Percentiles rank a stretch among this genome's conserved stretches.
These are phyloP conservation scores for Pisolithus marmoratus DNA, from an alignment of 768 basidiomycete genomes.

Conservation along the genomic window DNA sequence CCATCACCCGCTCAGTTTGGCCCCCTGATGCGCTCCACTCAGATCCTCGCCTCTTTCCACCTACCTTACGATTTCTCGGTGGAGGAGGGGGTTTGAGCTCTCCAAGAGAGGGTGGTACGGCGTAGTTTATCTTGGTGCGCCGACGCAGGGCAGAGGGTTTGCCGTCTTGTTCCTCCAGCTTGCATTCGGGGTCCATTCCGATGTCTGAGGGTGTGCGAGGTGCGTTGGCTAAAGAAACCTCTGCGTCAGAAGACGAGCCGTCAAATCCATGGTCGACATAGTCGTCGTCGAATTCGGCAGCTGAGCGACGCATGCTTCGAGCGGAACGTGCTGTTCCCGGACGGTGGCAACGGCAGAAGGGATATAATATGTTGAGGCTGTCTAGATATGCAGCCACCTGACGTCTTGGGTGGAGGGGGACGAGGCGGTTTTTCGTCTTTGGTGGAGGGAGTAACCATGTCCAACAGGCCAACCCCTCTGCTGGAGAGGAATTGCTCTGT, in stretches of 20 bases:
- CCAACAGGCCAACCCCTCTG: too few species aligned
- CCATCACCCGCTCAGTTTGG: constrained; percentile 76
- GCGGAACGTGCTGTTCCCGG: constrained; percentile 15
- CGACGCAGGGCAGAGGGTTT: constrained; percentile 56
- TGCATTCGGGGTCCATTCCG: constrained; percentile 31
- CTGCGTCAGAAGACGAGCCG: constrained; percentile 44
- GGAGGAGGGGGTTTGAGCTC: constrained; percentile 42
- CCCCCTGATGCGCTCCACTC: constrained; percentile 79
- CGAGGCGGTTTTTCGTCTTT: constrained; percentile 29
- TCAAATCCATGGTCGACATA: constrained; percentile 46
- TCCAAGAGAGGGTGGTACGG: constrained; percentile 76
- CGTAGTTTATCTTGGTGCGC: constrained; percentile 65
- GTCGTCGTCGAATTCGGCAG: constrained; percentile 43
- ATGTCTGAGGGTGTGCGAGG: constrained; percentile 36
- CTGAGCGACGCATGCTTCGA: constrained; percentile 12
- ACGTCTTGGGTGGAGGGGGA: constrained; percentile 11
- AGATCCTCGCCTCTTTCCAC: constrained; percentile 40
- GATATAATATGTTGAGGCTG: constrained; percentile 12
- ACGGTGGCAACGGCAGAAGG: not conserved
- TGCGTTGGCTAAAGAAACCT: constrained; percentile 55
- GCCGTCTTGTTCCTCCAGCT: constrained; percentile 36
- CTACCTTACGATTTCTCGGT: constrained; percentile 32
- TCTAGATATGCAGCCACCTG: constrained; percentile 18
- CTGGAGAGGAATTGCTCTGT: too few species aligned
- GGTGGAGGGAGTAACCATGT: constrained; percentile 34